These are phyloP conservation scores for Saxophila tyrrhenica DNA, from an alignment of 495 filamentous ascomycete species.

Conservation along the genomic window DNA sequence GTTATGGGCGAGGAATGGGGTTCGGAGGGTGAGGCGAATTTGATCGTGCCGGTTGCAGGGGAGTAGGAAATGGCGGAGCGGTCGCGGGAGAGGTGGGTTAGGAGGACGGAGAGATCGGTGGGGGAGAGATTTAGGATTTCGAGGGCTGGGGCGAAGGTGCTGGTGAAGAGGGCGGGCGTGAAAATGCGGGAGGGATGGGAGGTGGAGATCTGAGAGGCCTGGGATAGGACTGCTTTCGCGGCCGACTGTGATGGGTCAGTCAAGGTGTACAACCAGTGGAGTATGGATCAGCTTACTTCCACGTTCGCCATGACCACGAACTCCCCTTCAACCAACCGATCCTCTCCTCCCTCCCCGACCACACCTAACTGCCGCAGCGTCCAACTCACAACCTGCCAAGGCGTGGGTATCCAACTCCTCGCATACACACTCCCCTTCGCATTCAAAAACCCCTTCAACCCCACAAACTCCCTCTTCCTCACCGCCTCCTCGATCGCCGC, in stretches of 20 bases:
- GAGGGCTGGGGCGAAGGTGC: slow-evolving; percentile 14
- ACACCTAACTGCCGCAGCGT: slow-evolving; percentile 59
- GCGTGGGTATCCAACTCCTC: slow-evolving; percentile 39
- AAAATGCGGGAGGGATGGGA: slow-evolving; percentile 20
- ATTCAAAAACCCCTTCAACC: slow-evolving; percentile 49
- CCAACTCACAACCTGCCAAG: slow-evolving; percentile 63
- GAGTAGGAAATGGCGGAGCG: slow-evolving; percentile 21
- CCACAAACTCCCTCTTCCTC: slow-evolving; percentile 53
- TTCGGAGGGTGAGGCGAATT: slow-evolving; percentile 46
- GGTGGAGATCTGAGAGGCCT: slow-evolving; percentile 15
- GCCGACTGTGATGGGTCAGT: slow-evolving; percentile 20
- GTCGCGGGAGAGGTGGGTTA: slow-evolving; percentile 28
- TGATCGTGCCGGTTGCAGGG: slow-evolving; percentile 45
- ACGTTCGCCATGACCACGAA: slow-evolving; percentile 52
- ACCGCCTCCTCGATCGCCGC: slow-evolving; percentile 69
- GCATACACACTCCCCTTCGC: slow-evolving; percentile 53
- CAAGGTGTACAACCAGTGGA: slow-evolving; percentile 1
- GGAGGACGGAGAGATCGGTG: slow-evolving; percentile 23
- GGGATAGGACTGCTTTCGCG: slow-evolving; percentile 20
- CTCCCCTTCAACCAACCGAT: slow-evolving; percentile 39
- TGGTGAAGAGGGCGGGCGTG: slow-evolving; percentile 11
- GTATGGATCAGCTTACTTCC: no score
- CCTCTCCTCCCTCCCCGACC: slow-evolving; percentile 37
- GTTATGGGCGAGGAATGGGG: slow-evolving; percentile 44
- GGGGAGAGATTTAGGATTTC: slow-evolving; percentile 5